These are phyloP conservation scores for Diplodia mutila DNA, from an alignment of 2,329 filamentous ascomycete species.

Conservation along the genomic window DNA sequence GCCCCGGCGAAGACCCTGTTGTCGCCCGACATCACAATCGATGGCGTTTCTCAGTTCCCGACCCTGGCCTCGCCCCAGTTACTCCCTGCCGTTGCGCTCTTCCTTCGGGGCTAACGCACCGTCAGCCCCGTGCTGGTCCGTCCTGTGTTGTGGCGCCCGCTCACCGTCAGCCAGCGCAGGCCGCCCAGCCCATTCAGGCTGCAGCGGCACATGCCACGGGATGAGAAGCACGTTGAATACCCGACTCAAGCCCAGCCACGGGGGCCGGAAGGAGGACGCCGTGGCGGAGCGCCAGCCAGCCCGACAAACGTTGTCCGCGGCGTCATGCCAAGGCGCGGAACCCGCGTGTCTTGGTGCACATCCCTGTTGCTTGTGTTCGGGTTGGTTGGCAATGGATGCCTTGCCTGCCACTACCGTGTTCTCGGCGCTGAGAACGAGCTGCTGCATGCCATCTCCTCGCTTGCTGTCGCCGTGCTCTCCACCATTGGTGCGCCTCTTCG, in stretches of 20 bases:
- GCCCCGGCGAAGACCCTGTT: neutral
- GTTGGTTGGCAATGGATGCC: neutral
- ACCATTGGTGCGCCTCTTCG: neutral
- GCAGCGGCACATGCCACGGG: neutral
- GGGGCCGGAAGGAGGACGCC: neutral
- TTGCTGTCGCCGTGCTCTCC: neutral
- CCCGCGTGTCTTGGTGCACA: neutral
- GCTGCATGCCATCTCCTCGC: constrained; percentile 14
- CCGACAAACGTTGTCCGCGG: neutral
- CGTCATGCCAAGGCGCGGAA: constrained; percentile 20
- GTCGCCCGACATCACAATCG: neutral
- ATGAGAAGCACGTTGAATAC: neutral
- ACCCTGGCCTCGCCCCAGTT: neutral
- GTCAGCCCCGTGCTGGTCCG: constrained; percentile 15
- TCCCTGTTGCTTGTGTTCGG: constrained; percentile 13
- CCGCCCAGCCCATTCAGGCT: constrained; percentile 11
- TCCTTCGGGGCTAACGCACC: constrained; percentile 1
- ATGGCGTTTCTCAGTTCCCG: neutral
- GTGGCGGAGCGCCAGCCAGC: constrained; percentile 2
- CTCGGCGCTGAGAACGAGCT: neutral
- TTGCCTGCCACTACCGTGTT: neutral
- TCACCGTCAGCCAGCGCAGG: constrained; percentile 4
- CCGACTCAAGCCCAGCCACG: neutral
- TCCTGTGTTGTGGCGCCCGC: constrained; percentile 1
- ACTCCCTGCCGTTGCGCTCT: neutral